These are phyloP conservation scores for Aspergillus pseudoglaucus DNA, from an alignment of 2,329 filamentous ascomycete species.

Conservation along the genomic window DNA sequence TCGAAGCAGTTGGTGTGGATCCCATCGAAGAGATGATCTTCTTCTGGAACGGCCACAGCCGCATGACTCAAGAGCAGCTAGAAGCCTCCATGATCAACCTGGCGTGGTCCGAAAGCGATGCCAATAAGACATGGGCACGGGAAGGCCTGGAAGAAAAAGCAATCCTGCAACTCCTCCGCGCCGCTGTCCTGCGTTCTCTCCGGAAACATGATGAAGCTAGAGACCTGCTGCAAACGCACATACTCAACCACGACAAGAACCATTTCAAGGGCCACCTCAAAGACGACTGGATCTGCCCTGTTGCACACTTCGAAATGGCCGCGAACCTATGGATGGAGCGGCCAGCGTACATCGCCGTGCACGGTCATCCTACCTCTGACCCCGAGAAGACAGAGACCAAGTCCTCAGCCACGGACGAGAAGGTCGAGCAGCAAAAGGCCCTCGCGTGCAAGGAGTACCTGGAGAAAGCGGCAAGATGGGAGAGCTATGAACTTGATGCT, in stretches of 20 bases:
- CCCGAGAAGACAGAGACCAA: conserved; percentile 2
- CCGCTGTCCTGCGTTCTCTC: conserved; percentile 59
- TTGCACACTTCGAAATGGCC: conserved; percentile 79
- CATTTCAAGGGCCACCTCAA: conserved; percentile 47
- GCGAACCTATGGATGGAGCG: conserved; percentile 71
- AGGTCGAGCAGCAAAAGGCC: conserved; percentile 36
- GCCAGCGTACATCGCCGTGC: conserved; percentile 31
- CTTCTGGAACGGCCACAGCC: conserved; percentile 83
- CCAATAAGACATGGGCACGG: conserved; percentile 44
- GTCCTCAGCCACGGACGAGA: background rate
- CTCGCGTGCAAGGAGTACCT: conserved; percentile 51
- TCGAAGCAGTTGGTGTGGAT: conserved; percentile 73
- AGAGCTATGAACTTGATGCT: conserved; percentile 56
- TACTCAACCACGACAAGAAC: conserved; percentile 54
- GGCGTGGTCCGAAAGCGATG: conserved; percentile 61
- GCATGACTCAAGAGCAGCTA: conserved; percentile 64
- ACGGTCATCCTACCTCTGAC: conserved; percentile 11
- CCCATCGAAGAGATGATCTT: conserved; percentile 89
- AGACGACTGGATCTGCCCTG: conserved; percentile 61
- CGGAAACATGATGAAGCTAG: conserved; percentile 60
- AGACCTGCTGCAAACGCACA: conserved; percentile 52
- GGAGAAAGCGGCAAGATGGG: conserved; percentile 54
- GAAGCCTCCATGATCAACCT: conserved; percentile 58
- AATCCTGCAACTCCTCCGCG: conserved; percentile 60
- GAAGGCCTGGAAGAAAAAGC: conserved; percentile 56